Evolutionary conservation across 441 rosid genomes (phyloP).

Genomic region (Jatropha multifida): DNA sequence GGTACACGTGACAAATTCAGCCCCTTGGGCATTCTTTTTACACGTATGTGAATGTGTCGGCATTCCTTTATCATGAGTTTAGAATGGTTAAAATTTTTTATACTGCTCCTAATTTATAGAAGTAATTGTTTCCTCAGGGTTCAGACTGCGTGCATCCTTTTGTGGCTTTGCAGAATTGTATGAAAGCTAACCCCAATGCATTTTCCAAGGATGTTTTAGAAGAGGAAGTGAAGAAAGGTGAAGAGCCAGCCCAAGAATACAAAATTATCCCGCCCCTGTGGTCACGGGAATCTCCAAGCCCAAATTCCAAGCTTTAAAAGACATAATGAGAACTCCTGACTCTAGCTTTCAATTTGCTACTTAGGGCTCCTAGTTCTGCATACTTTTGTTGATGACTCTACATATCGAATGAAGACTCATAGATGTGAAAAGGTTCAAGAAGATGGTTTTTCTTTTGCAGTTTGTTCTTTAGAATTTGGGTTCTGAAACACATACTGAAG

Average conservation of each 20-base stretch:
- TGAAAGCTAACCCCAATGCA: constrained; percentile 68
- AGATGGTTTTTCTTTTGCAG: neutral
- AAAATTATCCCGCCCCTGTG: constrained; percentile 68
- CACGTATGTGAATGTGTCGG: too few relatives aligned
- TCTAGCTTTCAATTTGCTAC: neutral
- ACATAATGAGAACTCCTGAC: neutral
- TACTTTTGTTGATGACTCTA: neutral
- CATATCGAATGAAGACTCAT: neutral
- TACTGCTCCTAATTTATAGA: neutral
- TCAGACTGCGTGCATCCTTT: constrained; percentile 84
- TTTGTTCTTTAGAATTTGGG: neutral
- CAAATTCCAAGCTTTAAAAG: constrained; percentile 56
- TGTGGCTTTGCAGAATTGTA: constrained; percentile 78
- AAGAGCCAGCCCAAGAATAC: constrained; percentile 53
- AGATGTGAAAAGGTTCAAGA: neutral
- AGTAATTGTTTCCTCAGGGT: constrained; percentile 44
- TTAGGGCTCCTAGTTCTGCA: neutral
- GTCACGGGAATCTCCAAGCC: constrained; percentile 50
- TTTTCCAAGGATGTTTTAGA: constrained; percentile 56
- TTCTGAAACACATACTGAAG: neutral
- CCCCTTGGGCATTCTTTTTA: neutral
- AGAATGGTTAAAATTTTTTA: too few relatives aligned
- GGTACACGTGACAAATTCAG: neutral
- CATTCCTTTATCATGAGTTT: too few relatives aligned
- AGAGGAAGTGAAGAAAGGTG: constrained; percentile 45